Evolutionary conservation across 768 basidiomycete species (phyloP).

Genomic region (Amanita pallidorosea): DNA sequence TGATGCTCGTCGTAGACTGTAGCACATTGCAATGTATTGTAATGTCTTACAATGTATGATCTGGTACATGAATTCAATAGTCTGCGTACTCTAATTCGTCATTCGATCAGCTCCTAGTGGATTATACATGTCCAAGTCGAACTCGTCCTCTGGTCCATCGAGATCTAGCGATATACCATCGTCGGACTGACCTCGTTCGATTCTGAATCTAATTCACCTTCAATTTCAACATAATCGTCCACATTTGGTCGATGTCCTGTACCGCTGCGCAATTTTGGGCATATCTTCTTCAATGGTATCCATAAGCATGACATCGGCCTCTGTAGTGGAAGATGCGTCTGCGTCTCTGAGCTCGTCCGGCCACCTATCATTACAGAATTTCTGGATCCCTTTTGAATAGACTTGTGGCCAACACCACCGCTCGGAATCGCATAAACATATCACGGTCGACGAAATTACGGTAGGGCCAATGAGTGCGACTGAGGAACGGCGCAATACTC

Average conservation of each 20-base stretch:
- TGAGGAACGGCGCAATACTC: not conserved
- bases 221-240: not conserved
- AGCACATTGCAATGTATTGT: not conserved
- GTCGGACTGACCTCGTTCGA: not conserved
- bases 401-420: conserved; percentile 1
- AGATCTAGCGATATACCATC: not conserved
- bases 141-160: not conserved
- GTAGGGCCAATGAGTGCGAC: not conserved
- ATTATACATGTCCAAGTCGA: not conserved
- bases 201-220: not conserved
- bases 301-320: not conserved
- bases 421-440: not conserved
- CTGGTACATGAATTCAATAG: not conserved
- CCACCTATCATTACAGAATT: conserved; percentile 6
- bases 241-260: not conserved
- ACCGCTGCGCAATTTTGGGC: not conserved
- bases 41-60: too few relatives aligned
- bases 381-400: not conserved
- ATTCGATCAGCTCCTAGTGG: not conserved
- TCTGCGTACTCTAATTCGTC: not conserved
- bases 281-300: not conserved
- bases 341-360: not conserved
- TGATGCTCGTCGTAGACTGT: too few relatives aligned
- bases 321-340: not conserved
- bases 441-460: conserved; percentile 5